Percentiles rank a stretch among this genome's conserved stretches.
Evolutionary conservation across 805 yeast species (phyloP).

Genomic region (Wickerhamomyces canadensis): DNA sequence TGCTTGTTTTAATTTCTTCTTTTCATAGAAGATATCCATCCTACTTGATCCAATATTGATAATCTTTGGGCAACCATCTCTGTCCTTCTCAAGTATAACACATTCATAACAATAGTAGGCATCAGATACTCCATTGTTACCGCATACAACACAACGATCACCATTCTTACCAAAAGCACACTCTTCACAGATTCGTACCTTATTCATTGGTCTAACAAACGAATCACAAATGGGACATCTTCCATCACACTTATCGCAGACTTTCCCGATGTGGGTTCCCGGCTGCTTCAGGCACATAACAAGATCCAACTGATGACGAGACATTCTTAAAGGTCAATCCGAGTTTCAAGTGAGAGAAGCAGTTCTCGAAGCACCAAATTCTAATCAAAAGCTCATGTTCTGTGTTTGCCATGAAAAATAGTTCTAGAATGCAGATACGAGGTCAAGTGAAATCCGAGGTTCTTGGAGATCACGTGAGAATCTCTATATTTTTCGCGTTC

Average conservation of each 20-base stretch:
- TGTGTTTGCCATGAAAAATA: too few species aligned
- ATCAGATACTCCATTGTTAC: constrained; percentile 53
- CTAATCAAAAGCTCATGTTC: neutral
- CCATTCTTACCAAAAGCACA: constrained; percentile 70
- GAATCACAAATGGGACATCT: constrained; percentile 90
- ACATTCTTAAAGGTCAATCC: too few species aligned
- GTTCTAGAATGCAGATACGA: too few species aligned
- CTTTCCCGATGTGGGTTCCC: constrained; percentile 62
- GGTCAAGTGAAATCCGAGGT: neutral
- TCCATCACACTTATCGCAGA: constrained; percentile 88
- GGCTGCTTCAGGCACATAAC: constrained; percentile 82
- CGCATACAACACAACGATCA: constrained; percentile 76
- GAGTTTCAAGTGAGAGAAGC: too few species aligned
- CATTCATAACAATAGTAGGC: constrained; percentile 88
- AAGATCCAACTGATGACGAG: constrained; percentile 84
- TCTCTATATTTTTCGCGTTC: too few species aligned
- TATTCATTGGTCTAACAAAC: constrained; percentile 60
- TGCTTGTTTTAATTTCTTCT: constrained; percentile 32
- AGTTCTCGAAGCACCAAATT: too few species aligned
- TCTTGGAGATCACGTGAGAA: neutral
- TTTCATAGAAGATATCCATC: constrained; percentile 60
- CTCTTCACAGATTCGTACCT: constrained; percentile 75
- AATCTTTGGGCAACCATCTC: constrained; percentile 91
- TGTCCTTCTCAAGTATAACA: constrained; percentile 66
- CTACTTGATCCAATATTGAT: constrained; percentile 74